Percentiles rank a stretch among this genome's conserved stretches.
phyloP scores from a whole-genome alignment of 2,329 filamentous ascomycete genomes.

The Colletotrichum phormii region DNA sequence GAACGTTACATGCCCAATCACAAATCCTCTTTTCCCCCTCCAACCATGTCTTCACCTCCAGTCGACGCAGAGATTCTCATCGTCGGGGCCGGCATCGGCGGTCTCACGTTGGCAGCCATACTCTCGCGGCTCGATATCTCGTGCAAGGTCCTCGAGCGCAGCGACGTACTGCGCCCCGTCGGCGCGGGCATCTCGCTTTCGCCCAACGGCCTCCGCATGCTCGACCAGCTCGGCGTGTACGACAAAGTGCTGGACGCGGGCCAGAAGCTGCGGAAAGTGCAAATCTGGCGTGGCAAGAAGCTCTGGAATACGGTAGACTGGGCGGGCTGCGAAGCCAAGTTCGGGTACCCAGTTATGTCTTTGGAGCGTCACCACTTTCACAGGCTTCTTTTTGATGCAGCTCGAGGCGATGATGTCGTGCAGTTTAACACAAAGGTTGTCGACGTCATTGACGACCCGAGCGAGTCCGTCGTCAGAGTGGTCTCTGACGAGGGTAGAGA shows the following conservation, averaged over 20 bases:
- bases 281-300: not conserved
- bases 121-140: slow-evolving; percentile 35
- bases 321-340: not conserved
- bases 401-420: not conserved
- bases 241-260: not conserved
- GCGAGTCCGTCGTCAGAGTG: not conserved
- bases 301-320: not conserved
- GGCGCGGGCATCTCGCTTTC: slow-evolving; percentile 39
- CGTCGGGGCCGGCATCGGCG: slow-evolving; percentile 39
- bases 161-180: slow-evolving; percentile 28
- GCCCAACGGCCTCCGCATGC: slow-evolving; percentile 35
- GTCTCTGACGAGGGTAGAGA: not conserved
- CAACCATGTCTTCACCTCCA: not conserved
- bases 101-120: slow-evolving; percentile 37
- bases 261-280: not conserved
- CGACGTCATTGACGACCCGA: not conserved
- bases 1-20: not conserved
- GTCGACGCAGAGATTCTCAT: slow-evolving; percentile 35
- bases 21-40: not conserved
- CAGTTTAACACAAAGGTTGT: not conserved
- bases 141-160: slow-evolving; percentile 37
- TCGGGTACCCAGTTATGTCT: not conserved
- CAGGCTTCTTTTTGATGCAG: not conserved
- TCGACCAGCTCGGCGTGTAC: slow-evolving; percentile 39
- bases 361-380: not conserved